Evolutionary conservation across 2,329 filamentous ascomycete genomes (phyloP).

Genomic region (Claviceps spartinae): DNA sequence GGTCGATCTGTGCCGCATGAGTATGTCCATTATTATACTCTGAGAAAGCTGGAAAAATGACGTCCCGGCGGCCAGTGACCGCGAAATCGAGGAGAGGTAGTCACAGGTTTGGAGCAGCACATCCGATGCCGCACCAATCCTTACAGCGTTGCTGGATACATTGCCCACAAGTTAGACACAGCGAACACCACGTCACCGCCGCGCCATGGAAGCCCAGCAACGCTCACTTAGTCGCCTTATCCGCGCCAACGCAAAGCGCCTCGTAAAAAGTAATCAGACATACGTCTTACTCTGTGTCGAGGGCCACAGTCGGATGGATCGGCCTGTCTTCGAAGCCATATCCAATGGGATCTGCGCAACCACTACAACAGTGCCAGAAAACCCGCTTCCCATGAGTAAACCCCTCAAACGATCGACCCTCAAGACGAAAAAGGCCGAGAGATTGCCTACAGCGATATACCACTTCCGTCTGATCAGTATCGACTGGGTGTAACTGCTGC

Average conservation of each 20-base stretch:
- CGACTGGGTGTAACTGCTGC: constrained; percentile 20
- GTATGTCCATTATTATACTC: too few relatives aligned
- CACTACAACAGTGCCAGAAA: constrained; percentile 2
- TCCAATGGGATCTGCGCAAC: constrained; percentile 5
- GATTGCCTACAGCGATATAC: constrained; percentile 21
- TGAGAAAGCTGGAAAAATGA: too few relatives aligned
- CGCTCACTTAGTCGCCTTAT: constrained; percentile 13
- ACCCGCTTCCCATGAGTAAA: background rate
- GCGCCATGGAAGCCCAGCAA: constrained; percentile 2
- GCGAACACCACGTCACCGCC: background rate
- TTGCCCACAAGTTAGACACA: background rate
- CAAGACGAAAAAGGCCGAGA: constrained; percentile 19
- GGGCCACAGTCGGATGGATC: constrained; percentile 10
- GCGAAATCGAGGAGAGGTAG: too few relatives aligned
- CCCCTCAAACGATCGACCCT: constrained; percentile 3
- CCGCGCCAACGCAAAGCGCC: constrained; percentile 19
- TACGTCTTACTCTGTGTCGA: constrained; percentile 3
- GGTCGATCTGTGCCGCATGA: too few relatives aligned
- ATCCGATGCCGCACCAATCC: background rate
- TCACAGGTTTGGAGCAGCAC: too few relatives aligned
- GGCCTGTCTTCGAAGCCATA: constrained; percentile 7
- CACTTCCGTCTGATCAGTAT: constrained; percentile 23
- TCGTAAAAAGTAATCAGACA: constrained; percentile 10
- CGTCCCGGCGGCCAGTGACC: too few relatives aligned
- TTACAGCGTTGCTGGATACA: background rate